Evolutionary conservation across 1,284 basidiomycete genomes (phyloP), one percentile per base, ranked within the genome.

Genomic region (Boletus sp.): DNA sequence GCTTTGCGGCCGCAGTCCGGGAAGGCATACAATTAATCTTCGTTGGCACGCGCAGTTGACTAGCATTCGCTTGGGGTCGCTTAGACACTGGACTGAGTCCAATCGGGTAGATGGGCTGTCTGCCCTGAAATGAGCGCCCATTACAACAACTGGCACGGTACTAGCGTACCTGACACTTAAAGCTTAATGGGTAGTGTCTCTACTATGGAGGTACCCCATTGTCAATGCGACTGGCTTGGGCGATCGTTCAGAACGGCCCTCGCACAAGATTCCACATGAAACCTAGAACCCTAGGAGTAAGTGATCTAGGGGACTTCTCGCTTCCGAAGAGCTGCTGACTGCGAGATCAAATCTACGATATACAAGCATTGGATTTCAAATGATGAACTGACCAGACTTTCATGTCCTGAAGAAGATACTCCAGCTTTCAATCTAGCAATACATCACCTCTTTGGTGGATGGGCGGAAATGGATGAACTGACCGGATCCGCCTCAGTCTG

Each of bases 111-210:
- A 23, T 27, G 9, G 13, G 16, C 2, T 20, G 8, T 38, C 43
- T 54, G 22, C 23, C 36, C 25, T 6, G 5, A 20, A 19, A 35
- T 39, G 33, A 59, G 38, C 38, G 17, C 16, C 22, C 7, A 14
- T 41, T 17, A 19, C 37, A 35, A 33, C 22, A 12, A n/a, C 12
- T 27, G 13, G 30, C 4, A 36, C 8, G 19, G 39, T 6, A 13
- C 10, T 42, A 22, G 35, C 30, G 36, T 38, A 58, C 47, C 41
- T 52, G 26, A 16, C 8, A 4, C 26, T 42, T 9, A 5, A 23
- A 13, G n/a, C n/a, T n/a, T n/a, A n/a, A n/a, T n/a, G n/a, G n/a
- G n/a, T n/a, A n/a, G n/a, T n/a, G n/a, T n/a, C n/a, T n/a, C n/a
- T n/a, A n/a, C n/a, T n/a, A 13, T 10, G 10, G 27, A 29, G 27